Base-by-base conservation (phyloP, 2,329 filamentous ascomycete genomes). In the Epichloe festucae region DNA sequence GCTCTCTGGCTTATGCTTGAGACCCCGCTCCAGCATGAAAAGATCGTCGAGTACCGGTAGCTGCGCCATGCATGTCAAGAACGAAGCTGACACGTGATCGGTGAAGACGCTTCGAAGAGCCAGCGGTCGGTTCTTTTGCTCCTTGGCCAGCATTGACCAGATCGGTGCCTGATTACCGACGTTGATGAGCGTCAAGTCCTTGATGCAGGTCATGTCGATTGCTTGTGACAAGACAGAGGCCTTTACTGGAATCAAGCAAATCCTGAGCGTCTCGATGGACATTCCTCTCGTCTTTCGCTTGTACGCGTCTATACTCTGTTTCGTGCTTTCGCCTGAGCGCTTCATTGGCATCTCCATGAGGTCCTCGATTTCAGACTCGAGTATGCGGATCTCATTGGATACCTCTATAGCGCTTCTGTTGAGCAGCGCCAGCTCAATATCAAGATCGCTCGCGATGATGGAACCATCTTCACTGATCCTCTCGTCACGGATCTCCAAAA, bases 201-300 rank as follows among this genome's bases (percentile, higher is more conserved):
- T 74, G n/a, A 85, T 67, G 4, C 69, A 68, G n/a, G 67, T 68
- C 3, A 85, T 58, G 57, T 85, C 78, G 38, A 85, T 65, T 0
- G 77, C 76, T 31, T 72, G 70, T 17, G 70, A 73, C 8, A 85
- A 59, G 0, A 82, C 72, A 0, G 75, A 76, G 2, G 79, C 70
- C 61, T 77, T 81, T 57, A 81, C 70, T 0, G 81, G 81, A 36
- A 85, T 73, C 35, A 81, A 70, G 57, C 81, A 71, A 27, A 84
- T 70, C 51, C 71, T 71, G 17, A 85, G 67, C 2, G 70, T 71
- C 48, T 76, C 65, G 1, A 85, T 68, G 2, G 74, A 67, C 12
- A 84, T 65, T 1, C 82, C 82, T 56, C 82, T 72, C 1, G 78
- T 82, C 3, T 70, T 65, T 35, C 78, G 73, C 41, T 79, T 65